Conservation (phyloP, 768 basidiomycete genomes). For the Xanthoconium purpureum region DNA sequence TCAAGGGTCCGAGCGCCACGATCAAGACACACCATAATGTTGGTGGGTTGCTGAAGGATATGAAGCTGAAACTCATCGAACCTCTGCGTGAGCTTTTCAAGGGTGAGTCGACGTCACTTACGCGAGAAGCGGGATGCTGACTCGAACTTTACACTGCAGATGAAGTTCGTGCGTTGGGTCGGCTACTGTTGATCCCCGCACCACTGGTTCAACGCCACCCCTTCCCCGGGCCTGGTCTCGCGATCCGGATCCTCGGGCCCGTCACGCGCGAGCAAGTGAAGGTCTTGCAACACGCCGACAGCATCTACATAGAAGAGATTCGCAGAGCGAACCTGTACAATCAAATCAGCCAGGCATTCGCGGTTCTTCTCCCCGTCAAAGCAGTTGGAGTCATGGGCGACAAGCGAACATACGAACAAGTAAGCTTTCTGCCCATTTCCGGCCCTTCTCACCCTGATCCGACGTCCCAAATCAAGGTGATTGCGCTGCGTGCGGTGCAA, state of each 20-base stretch:
- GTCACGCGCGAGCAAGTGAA: slow-evolving; percentile 92
- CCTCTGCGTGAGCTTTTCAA: slow-evolving; percentile 97
- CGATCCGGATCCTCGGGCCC: slow-evolving; percentile 95
- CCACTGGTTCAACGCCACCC: slow-evolving; percentile 95
- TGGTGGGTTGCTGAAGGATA: slow-evolving; percentile 91
- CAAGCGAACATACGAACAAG: slow-evolving; percentile 93
- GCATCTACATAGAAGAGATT: slow-evolving; percentile 97
- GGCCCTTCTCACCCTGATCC: neutral
- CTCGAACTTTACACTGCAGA: slow-evolving; percentile 45
- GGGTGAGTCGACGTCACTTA: slow-evolving; percentile 47
- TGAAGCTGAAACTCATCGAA: slow-evolving; percentile 99
- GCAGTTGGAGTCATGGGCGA: slow-evolving; percentile 99
- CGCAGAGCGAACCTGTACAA: slow-evolving; percentile 89
- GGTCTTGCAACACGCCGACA: slow-evolving; percentile 88
- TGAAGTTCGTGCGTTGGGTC: slow-evolving; percentile 91
- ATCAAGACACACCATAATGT: slow-evolving; percentile 99
- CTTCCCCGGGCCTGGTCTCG: slow-evolving; percentile 97
- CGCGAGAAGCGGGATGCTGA: neutral
- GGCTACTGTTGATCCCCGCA: slow-evolving; percentile 85
- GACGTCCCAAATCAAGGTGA: slow-evolving; percentile 51
- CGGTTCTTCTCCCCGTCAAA: slow-evolving; percentile 90
- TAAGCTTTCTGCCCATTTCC: slow-evolving; percentile 22
- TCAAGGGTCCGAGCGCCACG: slow-evolving; percentile 97
- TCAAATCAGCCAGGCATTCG: slow-evolving; percentile 94
- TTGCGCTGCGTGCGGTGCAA: slow-evolving; percentile 90